Evolutionary conservation across 202 grass and related monocot genomes (phyloP).

Genomic region (Hordeum pubiflorum): DNA sequence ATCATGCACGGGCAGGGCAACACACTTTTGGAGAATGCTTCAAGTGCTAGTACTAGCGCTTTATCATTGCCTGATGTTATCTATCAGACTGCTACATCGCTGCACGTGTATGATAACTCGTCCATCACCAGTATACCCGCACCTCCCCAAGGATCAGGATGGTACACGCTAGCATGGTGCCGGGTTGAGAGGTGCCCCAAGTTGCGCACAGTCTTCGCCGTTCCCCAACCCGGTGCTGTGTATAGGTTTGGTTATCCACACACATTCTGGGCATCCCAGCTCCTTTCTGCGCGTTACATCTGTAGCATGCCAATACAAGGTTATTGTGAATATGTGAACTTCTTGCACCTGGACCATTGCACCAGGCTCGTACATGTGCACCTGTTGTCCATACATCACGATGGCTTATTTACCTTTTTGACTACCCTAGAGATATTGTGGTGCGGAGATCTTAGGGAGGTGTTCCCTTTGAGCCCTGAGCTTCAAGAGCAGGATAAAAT

Average conservation of each 20-base stretch:
- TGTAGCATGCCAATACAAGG: not conserved
- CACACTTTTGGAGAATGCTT: not conserved
- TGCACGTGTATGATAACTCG: not conserved
- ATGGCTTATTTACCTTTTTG: too few species aligned
- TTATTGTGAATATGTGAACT: too few species aligned
- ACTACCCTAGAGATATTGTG: not conserved
- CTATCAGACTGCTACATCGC: accelerated
- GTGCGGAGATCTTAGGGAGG: not conserved
- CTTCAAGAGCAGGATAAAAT: not conserved
- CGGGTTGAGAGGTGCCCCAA: not conserved
- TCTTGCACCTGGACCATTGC: not conserved
- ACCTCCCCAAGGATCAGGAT: not conserved
- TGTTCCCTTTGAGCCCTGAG: not conserved
- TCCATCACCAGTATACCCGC: not conserved
- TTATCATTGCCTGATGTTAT: not conserved
- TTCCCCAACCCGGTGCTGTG: too few species aligned
- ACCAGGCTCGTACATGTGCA: not conserved
- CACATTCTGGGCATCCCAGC: not conserved
- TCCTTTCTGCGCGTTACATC: not conserved
- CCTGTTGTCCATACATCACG: not conserved
- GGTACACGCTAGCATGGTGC: not conserved
- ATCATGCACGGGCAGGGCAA: not conserved
- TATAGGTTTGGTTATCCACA: too few species aligned
- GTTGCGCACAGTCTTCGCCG: not conserved
- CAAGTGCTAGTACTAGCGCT: not conserved